phyloP scores from a whole-genome alignment of 345 rosid genomes.

The Aquilaria sinensis region DNA sequence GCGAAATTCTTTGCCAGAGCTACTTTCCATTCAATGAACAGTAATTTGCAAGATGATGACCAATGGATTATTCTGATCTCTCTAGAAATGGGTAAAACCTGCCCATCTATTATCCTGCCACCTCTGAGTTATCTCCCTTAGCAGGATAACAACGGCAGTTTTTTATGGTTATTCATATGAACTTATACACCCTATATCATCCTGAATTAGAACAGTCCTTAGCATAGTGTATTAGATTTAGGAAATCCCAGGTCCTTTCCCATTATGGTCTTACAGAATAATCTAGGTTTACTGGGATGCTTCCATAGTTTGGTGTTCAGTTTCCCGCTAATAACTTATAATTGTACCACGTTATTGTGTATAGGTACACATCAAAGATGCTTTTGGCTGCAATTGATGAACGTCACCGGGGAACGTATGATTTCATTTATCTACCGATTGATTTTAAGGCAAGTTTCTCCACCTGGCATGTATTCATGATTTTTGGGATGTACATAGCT shows the following conservation, averaged over 20 bases:
- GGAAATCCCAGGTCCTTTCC: not conserved
- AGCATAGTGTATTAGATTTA: not conserved
- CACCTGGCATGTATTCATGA: conserved; percentile 1
- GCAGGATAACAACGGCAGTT: too few species aligned
- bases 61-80: not conserved
- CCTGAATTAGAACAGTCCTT: too few species aligned
- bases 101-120: not conserved
- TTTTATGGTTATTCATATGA: too few species aligned
- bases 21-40: not conserved
- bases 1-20: too few species aligned
- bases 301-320: too few species aligned
- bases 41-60: not conserved
- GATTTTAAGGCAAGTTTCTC: conserved; percentile 56
- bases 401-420: conserved; percentile 52
- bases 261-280: too few species aligned
- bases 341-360: not conserved
- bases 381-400: conserved; percentile 71
- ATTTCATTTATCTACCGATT: conserved; percentile 66
- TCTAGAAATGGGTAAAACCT: not conserved
- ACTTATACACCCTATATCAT: too few species aligned
- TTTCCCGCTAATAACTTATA: too few species aligned
- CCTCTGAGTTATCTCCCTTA: too few species aligned
- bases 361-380: conserved; percentile 76
- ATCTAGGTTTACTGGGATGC: too few species aligned
- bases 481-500: not conserved